phyloP scores from a whole-genome alignment of 1,139 yeast genomes.

The Ogataea hybrid region DNA sequence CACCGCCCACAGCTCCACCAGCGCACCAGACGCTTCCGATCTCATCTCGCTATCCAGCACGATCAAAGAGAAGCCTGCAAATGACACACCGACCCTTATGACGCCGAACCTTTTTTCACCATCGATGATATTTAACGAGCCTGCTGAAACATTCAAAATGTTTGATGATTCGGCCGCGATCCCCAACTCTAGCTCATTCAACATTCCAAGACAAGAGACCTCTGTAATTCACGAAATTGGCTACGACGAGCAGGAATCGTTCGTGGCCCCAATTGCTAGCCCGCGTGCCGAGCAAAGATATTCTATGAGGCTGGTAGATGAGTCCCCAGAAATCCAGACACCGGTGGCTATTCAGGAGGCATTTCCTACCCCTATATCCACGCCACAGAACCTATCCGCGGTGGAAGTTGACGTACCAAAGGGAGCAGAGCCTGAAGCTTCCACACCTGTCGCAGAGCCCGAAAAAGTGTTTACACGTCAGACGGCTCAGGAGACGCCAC shows the following conservation, averaged over 20 bases:
- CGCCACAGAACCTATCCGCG: neutral
- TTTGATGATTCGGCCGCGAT: conserved; percentile 18
- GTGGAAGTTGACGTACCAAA: neutral
- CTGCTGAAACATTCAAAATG: conserved; percentile 22
- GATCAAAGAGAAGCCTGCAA: conserved; percentile 12
- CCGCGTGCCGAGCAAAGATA: neutral
- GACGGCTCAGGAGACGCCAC: neutral
- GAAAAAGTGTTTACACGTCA: neutral
- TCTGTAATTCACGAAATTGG: conserved; percentile 26
- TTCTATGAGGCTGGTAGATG: conserved; percentile 7
- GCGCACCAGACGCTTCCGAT: conserved; percentile 21
- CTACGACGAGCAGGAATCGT: conserved; percentile 24
- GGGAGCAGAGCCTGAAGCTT: neutral
- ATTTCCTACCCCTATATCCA: neutral
- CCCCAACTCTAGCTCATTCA: conserved; percentile 11
- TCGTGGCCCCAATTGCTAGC: conserved; percentile 2
- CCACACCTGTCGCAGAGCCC: neutral
- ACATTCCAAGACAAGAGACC: conserved; percentile 2
- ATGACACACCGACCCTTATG: conserved; percentile 10
- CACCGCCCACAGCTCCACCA: conserved; percentile 27
- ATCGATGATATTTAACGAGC: conserved; percentile 26
- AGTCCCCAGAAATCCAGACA: neutral
- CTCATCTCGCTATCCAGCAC: conserved; percentile 30
- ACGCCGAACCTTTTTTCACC: conserved; percentile 27
- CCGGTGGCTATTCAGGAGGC: conserved; percentile 1